These are phyloP conservation scores for Phascolomyces articulosus DNA, from an alignment of 371 early-diverging fungal genomes.

Conservation along the genomic window DNA sequence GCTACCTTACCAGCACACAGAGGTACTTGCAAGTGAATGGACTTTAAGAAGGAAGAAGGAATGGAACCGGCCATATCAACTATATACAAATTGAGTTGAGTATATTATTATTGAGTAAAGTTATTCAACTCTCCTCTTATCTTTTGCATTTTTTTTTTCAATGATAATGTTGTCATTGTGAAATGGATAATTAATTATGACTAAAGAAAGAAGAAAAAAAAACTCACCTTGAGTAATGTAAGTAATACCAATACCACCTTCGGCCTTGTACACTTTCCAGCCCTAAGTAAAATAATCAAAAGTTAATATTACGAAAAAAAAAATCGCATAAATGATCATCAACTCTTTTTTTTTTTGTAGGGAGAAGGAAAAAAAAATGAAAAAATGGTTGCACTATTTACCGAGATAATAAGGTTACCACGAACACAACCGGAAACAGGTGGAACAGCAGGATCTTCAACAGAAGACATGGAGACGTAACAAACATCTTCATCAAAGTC, in stretches of 20 bases:
- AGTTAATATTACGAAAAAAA: not conserved
- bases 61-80: constrained; percentile 46
- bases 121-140: not conserved
- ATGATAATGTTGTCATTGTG: too few species aligned
- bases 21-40: constrained; percentile 44
- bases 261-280: constrained; percentile 40
- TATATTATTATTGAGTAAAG: not conserved
- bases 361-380: too few species aligned
- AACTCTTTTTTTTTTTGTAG: too few species aligned
- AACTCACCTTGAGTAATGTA: constrained; percentile 38
- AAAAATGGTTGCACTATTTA: not conserved
- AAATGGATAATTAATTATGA: too few species aligned
- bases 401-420: constrained; percentile 40
- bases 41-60: constrained; percentile 42
- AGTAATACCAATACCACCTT: constrained; percentile 37
- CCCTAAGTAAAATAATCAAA: constrained; percentile 16
- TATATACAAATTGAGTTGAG: not conserved
- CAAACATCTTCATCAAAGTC: constrained; percentile 23
- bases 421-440: constrained; percentile 33
- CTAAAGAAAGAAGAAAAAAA: not conserved
- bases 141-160: too few species aligned
- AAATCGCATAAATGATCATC: too few species aligned
- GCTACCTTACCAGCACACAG: constrained; percentile 48
- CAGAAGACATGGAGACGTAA: constrained; percentile 36
- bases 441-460: constrained; percentile 22